phyloP scores from a whole-genome alignment of 495 filamentous ascomycete genomes.

The Tuber borchii region DNA sequence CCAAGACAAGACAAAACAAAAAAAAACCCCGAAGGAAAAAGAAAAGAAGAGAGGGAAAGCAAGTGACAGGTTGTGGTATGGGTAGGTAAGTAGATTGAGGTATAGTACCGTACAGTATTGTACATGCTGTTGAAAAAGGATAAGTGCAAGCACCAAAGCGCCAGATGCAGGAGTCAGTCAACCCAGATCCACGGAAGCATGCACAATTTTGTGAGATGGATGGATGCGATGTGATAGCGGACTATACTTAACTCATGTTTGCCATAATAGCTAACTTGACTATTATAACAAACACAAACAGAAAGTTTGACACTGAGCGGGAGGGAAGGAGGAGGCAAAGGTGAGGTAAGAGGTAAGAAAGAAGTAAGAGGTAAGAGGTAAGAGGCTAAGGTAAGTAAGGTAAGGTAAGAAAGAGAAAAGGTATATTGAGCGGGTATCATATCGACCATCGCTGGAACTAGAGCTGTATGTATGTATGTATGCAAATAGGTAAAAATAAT shows the following conservation, averaged over 20 bases:
- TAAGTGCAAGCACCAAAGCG: not conserved
- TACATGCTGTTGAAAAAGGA: not conserved
- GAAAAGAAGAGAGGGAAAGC: not conserved
- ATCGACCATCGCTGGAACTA: not conserved
- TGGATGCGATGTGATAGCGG: not conserved
- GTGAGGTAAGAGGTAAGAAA: not conserved
- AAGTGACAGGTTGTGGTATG: not conserved
- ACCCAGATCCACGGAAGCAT: constrained; percentile 1
- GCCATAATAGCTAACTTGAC: not conserved
- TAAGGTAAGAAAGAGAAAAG: not conserved
- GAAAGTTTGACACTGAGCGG: not conserved
- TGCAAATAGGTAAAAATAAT: not conserved
- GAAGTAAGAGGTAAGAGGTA: not conserved
- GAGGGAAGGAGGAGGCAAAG: constrained; percentile 1
- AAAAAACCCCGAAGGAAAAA: not conserved
- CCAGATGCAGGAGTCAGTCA: not conserved
- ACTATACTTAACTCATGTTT: not conserved
- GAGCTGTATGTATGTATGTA: not conserved
- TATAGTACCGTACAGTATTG: not conserved
- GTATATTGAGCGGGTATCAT: not conserved
- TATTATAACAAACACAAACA: not conserved
- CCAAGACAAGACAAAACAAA: not conserved
- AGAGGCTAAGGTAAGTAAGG: not conserved
- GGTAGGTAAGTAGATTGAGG: not conserved
- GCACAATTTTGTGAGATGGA: not conserved